These are phyloP conservation scores for Acanthamoeba triangularis DNA, from an alignment of 208 protist species.

Conservation along the genomic window DNA sequence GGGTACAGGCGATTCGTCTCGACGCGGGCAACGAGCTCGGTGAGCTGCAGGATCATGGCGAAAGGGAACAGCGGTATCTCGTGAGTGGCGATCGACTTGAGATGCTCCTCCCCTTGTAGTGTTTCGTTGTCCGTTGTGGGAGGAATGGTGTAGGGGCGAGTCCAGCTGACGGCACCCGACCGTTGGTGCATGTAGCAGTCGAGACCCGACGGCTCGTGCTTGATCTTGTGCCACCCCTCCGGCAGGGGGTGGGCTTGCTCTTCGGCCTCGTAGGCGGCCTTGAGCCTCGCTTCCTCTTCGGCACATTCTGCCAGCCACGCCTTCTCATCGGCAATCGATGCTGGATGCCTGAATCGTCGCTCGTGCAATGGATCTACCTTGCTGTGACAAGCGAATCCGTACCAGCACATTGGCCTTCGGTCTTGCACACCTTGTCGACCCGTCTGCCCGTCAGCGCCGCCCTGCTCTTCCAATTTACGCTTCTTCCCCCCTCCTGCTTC, in stretches of 20 bases:
- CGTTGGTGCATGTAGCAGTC: neutral
- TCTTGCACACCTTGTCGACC: neutral
- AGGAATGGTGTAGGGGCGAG: conserved; percentile 40
- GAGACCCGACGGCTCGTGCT: neutral
- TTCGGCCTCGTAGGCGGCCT: neutral
- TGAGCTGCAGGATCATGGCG: conserved; percentile 26
- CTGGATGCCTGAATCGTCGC: neutral
- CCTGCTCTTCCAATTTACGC: neutral
- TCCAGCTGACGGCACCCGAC: conserved; percentile 48
- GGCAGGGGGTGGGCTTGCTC: conserved; percentile 39
- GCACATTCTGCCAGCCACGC: neutral
- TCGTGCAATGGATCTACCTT: conserved; percentile 26
- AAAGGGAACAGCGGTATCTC: conserved; percentile 65
- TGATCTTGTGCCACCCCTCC: conserved; percentile 31
- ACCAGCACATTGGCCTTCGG: conserved; percentile 44
- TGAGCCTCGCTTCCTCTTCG: neutral
- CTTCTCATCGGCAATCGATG: neutral
- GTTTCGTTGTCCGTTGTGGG: neutral
- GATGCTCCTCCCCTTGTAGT: neutral
- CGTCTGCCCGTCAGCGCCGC: no score
- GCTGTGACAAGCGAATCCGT: neutral
- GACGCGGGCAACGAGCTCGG: neutral
- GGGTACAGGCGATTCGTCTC: neutral
- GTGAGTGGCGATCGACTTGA: neutral
- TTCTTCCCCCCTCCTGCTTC: neutral